These are phyloP conservation scores for Symmetrospora coprosmae DNA, from an alignment of 768 basidiomycete genomes.

Conservation along the genomic window DNA sequence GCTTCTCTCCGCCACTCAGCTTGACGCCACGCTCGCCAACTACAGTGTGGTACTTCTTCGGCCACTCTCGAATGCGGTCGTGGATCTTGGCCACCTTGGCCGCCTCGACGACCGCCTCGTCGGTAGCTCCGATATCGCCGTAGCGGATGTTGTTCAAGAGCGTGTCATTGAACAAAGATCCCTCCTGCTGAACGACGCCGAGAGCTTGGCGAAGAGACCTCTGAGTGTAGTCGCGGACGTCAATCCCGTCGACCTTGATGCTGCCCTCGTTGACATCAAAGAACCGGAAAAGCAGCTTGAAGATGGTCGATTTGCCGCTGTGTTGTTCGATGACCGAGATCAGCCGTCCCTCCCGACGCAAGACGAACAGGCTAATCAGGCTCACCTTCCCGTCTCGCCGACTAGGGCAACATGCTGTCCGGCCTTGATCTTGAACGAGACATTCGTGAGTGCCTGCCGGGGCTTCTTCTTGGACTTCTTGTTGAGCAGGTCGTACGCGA, in stretches of 20 bases:
- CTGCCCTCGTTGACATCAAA: slow-evolving; percentile 68
- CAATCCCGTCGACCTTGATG: slow-evolving; percentile 48
- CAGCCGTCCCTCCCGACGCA: too few species aligned
- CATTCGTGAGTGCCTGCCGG: not conserved
- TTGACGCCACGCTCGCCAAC: slow-evolving; percentile 86
- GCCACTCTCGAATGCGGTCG: slow-evolving; percentile 65
- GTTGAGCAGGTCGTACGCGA: not conserved
- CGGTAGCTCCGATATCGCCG: slow-evolving; percentile 5
- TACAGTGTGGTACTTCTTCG: slow-evolving; percentile 58
- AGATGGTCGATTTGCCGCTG: too few species aligned
- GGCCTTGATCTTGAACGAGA: not conserved
- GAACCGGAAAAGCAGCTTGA: slow-evolving; percentile 60
- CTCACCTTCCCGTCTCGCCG: not conserved
- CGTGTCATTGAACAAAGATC: slow-evolving; percentile 28
- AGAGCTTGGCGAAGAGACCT: slow-evolving; percentile 62
- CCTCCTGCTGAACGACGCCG: slow-evolving; percentile 68
- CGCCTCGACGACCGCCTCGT: slow-evolving; percentile 46
- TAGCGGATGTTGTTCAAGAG: slow-evolving; percentile 6
- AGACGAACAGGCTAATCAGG: too few species aligned
- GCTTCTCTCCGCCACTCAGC: slow-evolving; percentile 62
- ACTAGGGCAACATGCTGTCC: not conserved
- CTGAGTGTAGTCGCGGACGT: slow-evolving; percentile 77
- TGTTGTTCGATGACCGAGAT: too few species aligned
- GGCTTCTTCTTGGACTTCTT: not conserved
- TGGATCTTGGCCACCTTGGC: slow-evolving; percentile 76